Conservation (phyloP, 352 stramenopile species). For the Phytophthora lateralis region DNA sequence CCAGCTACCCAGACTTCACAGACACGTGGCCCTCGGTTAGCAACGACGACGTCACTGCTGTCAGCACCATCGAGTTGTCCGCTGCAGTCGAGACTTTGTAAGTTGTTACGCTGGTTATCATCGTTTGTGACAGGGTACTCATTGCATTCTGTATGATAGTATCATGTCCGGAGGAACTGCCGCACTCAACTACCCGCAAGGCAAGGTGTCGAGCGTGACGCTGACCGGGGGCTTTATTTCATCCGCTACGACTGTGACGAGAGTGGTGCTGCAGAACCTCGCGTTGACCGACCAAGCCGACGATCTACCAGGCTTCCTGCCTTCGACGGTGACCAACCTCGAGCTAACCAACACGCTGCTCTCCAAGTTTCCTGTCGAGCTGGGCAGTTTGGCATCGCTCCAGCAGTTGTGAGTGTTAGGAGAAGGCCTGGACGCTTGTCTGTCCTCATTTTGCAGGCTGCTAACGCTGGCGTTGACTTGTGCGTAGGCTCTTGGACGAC, state of each 20-base stretch:
- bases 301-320: constrained; percentile 24
- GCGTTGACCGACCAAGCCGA: constrained; percentile 23
- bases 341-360: constrained; percentile 34
- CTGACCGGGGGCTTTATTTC: constrained; percentile 29
- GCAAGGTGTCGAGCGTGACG: constrained; percentile 35
- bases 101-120: neutral
- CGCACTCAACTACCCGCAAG: constrained; percentile 30
- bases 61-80: constrained; percentile 28
- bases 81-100: constrained; percentile 30
- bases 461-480: neutral
- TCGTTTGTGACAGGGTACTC: neutral
- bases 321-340: constrained; percentile 27
- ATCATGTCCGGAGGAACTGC: constrained; percentile 33
- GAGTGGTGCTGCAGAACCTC: constrained; percentile 41
- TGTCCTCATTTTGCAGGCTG: neutral
- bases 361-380: constrained; percentile 15
- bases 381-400: constrained; percentile 15
- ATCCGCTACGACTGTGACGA: constrained; percentile 22
- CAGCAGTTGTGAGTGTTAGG: constrained; percentile 9
- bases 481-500: constrained; percentile 31
- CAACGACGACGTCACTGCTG: constrained; percentile 29
- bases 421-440: neutral
- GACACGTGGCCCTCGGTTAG: constrained; percentile 28
- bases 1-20: constrained; percentile 30
- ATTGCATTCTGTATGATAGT: constrained; percentile 6